These are phyloP conservation scores for Suillus fuscotomentosus DNA, from an alignment of 768 basidiomycete genomes.

Conservation along the genomic window DNA sequence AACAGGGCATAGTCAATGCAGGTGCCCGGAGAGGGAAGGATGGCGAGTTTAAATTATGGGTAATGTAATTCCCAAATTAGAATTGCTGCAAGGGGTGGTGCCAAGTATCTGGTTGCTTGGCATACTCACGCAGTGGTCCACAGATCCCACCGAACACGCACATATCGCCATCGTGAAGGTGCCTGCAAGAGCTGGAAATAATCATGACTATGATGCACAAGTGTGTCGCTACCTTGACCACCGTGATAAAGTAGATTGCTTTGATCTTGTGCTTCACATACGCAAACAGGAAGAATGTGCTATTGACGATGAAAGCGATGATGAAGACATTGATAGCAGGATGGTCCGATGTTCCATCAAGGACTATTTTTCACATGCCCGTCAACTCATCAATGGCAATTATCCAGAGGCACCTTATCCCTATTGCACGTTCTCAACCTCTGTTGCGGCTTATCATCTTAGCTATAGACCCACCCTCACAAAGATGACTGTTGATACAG, in stretches of 20 bases:
- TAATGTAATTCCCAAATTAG: conserved; percentile 11
- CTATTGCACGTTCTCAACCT: not conserved
- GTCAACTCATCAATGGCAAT: not conserved
- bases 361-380: too few species aligned
- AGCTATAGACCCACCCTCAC: not conserved
- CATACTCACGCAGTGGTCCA: conserved; percentile 7
- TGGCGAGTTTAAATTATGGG: not conserved
- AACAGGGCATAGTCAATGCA: conserved; percentile 29
- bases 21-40: conserved; percentile 25
- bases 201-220: not conserved
- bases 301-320: not conserved
- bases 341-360: not conserved
- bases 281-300: not conserved
- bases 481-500: not conserved
- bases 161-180: conserved; percentile 3
- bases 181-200: conserved; percentile 3
- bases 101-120: conserved; percentile 1
- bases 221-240: not conserved
- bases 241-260: not conserved
- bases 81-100: conserved; percentile 8
- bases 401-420: not conserved
- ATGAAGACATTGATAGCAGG: not conserved
- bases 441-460: not conserved
- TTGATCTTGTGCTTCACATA: not conserved
- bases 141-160: conserved; percentile 6